Evolutionary conservation across 116 monocot genomes (phyloP), one percentile per base, ranked within the genome.

Genomic region (Phalaenopsis hybrid): DNA sequence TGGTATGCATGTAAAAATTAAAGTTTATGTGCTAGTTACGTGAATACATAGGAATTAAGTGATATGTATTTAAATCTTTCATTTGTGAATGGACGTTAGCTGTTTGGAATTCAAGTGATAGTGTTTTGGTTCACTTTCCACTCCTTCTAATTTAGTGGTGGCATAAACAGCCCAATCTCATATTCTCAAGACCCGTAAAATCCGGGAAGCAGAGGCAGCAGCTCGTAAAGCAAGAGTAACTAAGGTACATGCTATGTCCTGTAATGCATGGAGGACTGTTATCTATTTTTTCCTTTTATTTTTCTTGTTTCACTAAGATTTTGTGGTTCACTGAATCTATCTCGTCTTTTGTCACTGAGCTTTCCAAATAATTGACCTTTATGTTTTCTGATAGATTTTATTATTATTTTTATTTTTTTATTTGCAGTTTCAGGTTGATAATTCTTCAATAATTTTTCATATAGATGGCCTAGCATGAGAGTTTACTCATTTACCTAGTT

Each of bases 141-240:
- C 75, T 33, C 45, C 18, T 75, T 52, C 12, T 77, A 11, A 70
- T 34, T 70, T 68, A 70, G 44, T 76, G 21, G 44, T 52, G 41
- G 9, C 74, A 16, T 74, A 4, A 52, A 67, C 85, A 94, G 96
- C 83, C 25, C 86, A 91, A 85, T 87, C 92, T 73, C 84, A 92
- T 86, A 50, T 92, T 74, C 75, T 96, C 75, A 94, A 96, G 90
- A 94, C 96, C 43, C 94, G 87, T 55, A 96, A 94, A 89, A 85
- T 96, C 25, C 82, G 94, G 74, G 96, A 94, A 84, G 88, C 89
- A 63, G 96, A 96, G 77, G 86, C 88, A 83, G 94, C 91, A 37
- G 90, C 91, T 77, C 86, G 91, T 44, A 88, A 89, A 79, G 92
- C 92, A 88, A 90, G 83, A 87, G 89, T 92, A 74, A 92, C 88